Conservation (phyloP, 768 basidiomycete species). For the Cystofilobasidium bisporidii region DNA sequence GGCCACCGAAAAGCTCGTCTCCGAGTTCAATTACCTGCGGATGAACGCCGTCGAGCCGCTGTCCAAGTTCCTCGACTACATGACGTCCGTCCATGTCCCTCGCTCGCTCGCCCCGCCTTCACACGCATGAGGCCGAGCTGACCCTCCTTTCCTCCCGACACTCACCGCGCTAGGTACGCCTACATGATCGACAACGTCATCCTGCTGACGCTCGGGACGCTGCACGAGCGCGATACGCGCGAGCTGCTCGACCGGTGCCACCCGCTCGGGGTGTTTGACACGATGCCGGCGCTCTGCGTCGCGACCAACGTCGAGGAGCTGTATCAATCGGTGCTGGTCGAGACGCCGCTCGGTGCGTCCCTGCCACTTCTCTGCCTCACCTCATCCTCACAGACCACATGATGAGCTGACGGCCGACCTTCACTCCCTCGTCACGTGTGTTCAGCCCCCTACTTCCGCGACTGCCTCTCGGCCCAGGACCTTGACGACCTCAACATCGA, state of each 20-base stretch:
- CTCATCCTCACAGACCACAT: too few relatives aligned
- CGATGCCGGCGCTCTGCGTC: conserved; percentile 97
- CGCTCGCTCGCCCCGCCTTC: neutral
- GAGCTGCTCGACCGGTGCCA: conserved; percentile 95
- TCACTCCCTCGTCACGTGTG: too few relatives aligned
- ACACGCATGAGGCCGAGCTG: too few relatives aligned
- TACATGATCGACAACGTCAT: conserved; percentile 99
- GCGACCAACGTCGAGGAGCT: conserved; percentile 98
- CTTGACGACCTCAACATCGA: conserved; percentile 98
- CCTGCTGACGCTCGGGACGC: conserved; percentile 88
- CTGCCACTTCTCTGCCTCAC: too few relatives aligned
- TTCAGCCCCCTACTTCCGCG: conserved; percentile 93
- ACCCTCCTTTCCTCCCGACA: too few relatives aligned
- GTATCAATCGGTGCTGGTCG: conserved; percentile 90
- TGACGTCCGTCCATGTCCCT: conserved; percentile 59
- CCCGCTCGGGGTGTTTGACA: conserved; percentile 91
- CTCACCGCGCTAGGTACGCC: conserved; percentile 56
- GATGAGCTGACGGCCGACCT: too few relatives aligned
- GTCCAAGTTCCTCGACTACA: conserved; percentile 88
- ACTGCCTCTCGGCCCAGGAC: conserved; percentile 87
- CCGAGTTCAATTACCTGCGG: conserved; percentile 91
- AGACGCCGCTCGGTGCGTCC: conserved; percentile 86
- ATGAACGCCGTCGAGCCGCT: conserved; percentile 85
- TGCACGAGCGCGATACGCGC: conserved; percentile 94
- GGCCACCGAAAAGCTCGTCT: conserved; percentile 86